Base-by-base conservation (phyloP, 2,329 filamentous ascomycete genomes). In the Claviceps maximensis region DNA sequence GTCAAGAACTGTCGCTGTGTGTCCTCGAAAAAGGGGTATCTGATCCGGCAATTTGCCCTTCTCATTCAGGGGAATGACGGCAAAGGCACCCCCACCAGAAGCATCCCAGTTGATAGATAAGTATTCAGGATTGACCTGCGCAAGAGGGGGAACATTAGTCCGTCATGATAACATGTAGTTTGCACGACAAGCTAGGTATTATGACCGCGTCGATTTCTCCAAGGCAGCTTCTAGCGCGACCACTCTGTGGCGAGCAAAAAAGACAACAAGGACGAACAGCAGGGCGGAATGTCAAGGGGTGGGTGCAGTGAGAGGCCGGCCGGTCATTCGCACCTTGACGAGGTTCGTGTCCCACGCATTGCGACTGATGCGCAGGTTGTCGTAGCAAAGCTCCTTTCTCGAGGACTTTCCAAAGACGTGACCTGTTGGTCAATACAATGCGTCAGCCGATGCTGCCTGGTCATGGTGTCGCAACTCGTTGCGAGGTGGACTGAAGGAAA, bases 271-370 rank as follows among this genome's bases (percentile, higher is more conserved):
- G n/a, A 38, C 15, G 17, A 27, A 25, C 1, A 25, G 12, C n/a
- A 27, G 42, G 21, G 15, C 21, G 42, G 42, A 7, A 45, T 45
- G 25, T 17, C 23, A 13, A 19, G 5, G 23, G n/a, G 4, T 4
- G 44, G 25, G 7, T 13, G 9, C 7, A 19, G 10, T 6, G 13
- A 21, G 17, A 9, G 27, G 27, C 5, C 17, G 9, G 12, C 33
- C 27, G 21, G 21, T 33, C 15, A 36, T 12, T 53, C 77, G 69
- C 70, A 94, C 89, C 85, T 97, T 97, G 74, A 97, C 80, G 66
- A 98, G 76, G 74, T 98, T 98, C 65, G 90, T 96, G 71, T 98
- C 93, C 93, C 93, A 98, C 53, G 93, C 93, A 83, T 98, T 98
- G 72, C 86, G 88, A 66, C 89, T 96, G 71, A 98, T 89, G 68